These are phyloP conservation scores for Sporothrix luriei DNA, from an alignment of 2,329 filamentous ascomycete species.

Conservation along the genomic window DNA sequence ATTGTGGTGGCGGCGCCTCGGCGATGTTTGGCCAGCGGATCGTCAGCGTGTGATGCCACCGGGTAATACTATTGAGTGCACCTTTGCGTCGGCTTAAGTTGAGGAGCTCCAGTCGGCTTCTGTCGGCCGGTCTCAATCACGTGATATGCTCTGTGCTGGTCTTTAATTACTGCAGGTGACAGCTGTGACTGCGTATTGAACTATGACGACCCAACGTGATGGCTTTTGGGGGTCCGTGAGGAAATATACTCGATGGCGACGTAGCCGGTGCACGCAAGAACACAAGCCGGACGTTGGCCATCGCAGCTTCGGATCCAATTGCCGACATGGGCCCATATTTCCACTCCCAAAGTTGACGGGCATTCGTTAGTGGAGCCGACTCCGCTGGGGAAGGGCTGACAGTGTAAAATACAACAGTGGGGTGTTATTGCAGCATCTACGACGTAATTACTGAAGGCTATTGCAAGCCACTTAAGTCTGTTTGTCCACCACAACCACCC, in stretches of 20 bases:
- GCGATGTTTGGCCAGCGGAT: background rate
- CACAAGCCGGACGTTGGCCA: conserved; percentile 15
- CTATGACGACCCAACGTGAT: background rate
- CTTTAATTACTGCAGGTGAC: background rate
- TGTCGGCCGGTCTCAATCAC: background rate
- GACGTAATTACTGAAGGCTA: background rate
- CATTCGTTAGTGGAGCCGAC: background rate
- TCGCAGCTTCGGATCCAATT: conserved; percentile 22
- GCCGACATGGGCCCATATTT: conserved; percentile 10
- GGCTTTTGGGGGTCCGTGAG: background rate
- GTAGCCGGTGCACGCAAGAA: conserved; percentile 7
- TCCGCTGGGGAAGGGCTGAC: background rate
- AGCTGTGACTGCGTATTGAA: background rate
- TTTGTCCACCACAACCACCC: background rate
- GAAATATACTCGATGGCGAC: background rate
- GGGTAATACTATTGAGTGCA: background rate
- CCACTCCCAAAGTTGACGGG: background rate
- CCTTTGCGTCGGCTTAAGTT: background rate
- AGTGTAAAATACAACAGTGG: background rate
- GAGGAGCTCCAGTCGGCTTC: background rate
- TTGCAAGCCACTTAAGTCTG: background rate
- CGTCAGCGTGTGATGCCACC: background rate
- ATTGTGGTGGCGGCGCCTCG: conserved; percentile 48
- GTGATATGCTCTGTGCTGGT: background rate
- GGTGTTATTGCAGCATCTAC: background rate